A percentile compares a stretch with the other conserved stretches of the same genome.
Evolutionary conservation across 148 eudicot genomes (phyloP).

Genomic region (Limonium bicolor): DNA sequence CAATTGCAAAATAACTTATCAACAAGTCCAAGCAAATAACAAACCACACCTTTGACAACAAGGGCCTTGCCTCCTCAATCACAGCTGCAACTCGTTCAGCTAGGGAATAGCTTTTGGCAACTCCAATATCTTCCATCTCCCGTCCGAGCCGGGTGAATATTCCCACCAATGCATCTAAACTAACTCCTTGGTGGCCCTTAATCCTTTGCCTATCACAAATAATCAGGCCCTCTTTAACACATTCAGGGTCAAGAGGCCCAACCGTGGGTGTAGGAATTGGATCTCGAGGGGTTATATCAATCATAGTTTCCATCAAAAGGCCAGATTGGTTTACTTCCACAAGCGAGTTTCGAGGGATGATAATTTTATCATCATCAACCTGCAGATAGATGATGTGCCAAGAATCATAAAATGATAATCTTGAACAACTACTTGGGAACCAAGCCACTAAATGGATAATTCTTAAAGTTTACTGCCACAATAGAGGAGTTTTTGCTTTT

Average conservation of each 20-base stretch:
- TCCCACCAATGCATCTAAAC: constrained; percentile 91
- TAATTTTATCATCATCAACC: constrained; percentile 86
- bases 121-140: constrained; percentile 76
- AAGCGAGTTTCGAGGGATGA: constrained; percentile 76
- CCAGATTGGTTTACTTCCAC: constrained; percentile 96
- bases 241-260: constrained; percentile 67
- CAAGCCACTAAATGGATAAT: not conserved
- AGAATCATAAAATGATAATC: not conserved
- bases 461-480: too few species aligned
- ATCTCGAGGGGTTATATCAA: constrained; percentile 81
- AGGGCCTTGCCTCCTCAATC: constrained; percentile 73
- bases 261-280: constrained; percentile 71
- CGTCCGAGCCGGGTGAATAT: constrained; percentile 91
- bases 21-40: constrained; percentile 10
- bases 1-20: not conserved
- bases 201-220: constrained; percentile 84
- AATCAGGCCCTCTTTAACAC: constrained; percentile 72
- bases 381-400: constrained; percentile 16
- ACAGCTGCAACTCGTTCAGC: constrained; percentile 59
- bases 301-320: constrained; percentile 92
- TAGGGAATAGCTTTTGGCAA: constrained; percentile 48
- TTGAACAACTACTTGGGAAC: not conserved
- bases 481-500: too few species aligned
- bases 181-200: constrained; percentile 75
- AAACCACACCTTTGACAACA: constrained; percentile 65